These are phyloP conservation scores for Hyaloscypha bicolor DNA, from an alignment of 495 filamentous ascomycete genomes.

Conservation along the genomic window DNA sequence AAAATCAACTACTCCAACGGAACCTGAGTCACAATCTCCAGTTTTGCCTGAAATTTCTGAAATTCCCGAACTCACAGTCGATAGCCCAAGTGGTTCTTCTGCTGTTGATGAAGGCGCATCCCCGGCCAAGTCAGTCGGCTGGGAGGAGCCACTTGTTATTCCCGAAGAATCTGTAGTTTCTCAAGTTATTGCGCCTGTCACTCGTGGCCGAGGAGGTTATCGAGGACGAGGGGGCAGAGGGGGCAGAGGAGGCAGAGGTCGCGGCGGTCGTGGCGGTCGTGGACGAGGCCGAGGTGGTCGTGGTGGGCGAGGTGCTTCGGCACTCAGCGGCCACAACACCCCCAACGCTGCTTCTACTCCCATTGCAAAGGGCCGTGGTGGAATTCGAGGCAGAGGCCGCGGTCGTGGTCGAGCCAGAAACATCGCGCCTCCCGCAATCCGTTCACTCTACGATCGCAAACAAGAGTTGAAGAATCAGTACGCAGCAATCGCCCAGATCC, in stretches of 20 bases:
- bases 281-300: constrained; percentile 43
- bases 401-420: constrained; percentile 18
- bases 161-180: background rate
- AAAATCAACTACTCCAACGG: constrained; percentile 6
- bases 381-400: constrained; percentile 34
- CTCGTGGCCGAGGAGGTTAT: constrained; percentile 22
- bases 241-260: constrained; percentile 21
- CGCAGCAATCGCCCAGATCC: constrained; percentile 44
- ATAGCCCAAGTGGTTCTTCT: constrained; percentile 10
- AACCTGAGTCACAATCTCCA: background rate
- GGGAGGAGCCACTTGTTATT: background rate
- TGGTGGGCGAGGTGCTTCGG: constrained; percentile 42
- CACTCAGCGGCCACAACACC: constrained; percentile 39
- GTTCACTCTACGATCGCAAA: constrained; percentile 13
- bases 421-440: background rate
- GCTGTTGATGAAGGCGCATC: background rate
- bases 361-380: constrained; percentile 31
- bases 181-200: background rate
- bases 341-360: constrained; percentile 30
- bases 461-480: constrained; percentile 41
- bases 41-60: background rate
- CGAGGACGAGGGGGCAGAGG: constrained; percentile 39
- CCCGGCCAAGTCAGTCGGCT: background rate
- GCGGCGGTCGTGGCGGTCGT: constrained; percentile 24
- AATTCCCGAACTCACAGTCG: background rate